Percentiles rank a stretch among this genome's conserved stretches.
phyloP scores from a whole-genome alignment of 2,329 filamentous ascomycete species.

The Trichophyton benhamiae region DNA sequence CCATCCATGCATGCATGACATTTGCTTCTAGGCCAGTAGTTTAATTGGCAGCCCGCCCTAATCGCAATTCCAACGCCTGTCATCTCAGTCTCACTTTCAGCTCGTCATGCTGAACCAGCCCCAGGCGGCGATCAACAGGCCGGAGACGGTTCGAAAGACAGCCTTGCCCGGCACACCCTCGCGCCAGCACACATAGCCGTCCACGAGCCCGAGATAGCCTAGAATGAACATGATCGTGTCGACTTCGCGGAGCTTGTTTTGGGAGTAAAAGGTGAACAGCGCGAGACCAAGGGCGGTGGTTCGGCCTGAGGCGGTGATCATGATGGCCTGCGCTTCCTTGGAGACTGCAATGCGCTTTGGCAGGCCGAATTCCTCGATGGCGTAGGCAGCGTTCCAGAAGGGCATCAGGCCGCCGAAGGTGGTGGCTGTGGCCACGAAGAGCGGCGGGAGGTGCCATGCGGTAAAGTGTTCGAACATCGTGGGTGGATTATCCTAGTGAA shows the following conservation, averaged over 20 bases:
- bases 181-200: slow-evolving; percentile 17
- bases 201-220: slow-evolving; percentile 14
- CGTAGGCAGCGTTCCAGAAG: slow-evolving; percentile 21
- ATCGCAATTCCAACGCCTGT: too few species aligned
- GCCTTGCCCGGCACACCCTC: slow-evolving; percentile 17
- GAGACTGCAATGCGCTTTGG: slow-evolving; percentile 22
- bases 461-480: slow-evolving; percentile 6
- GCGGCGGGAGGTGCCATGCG: slow-evolving; percentile 8
- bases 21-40: too few species aligned
- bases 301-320: slow-evolving; percentile 17
- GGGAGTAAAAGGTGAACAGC: slow-evolving; percentile 15
- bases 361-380: slow-evolving; percentile 26
- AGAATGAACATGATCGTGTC: slow-evolving; percentile 16
- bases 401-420: slow-evolving; percentile 26
- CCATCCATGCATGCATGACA: too few species aligned
- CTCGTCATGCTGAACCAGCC: slow-evolving; percentile 16
- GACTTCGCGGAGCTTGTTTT: slow-evolving; percentile 16
- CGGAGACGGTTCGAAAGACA: slow-evolving; percentile 13
- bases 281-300: slow-evolving; percentile 12
- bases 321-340: slow-evolving; percentile 21
- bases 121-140: slow-evolving; percentile 15
- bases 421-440: slow-evolving; percentile 19
- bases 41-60: too few species aligned
- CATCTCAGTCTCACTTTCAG: too few species aligned
- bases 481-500: background rate